phyloP scores from a whole-genome alignment of 345 rosid species.

The Euphorbia tirucalli region DNA sequence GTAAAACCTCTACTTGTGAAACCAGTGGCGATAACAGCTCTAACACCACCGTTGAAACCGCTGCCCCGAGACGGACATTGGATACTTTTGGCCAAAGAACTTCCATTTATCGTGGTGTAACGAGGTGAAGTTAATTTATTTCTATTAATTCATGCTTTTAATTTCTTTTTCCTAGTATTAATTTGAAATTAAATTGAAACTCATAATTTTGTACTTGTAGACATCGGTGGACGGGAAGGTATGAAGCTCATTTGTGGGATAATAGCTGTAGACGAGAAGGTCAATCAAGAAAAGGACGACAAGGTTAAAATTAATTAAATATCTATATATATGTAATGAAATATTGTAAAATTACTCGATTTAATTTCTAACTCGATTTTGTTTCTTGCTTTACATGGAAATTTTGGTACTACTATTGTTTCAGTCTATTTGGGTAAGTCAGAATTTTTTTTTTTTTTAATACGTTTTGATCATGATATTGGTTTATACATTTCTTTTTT shows the following conservation, averaged over 20 bases:
- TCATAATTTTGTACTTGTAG: slow-evolving; percentile 35
- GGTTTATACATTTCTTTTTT: too few species aligned
- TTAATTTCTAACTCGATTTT: too few species aligned
- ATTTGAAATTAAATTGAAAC: too few species aligned
- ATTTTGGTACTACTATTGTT: slow-evolving; percentile 17
- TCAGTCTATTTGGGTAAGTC: slow-evolving; percentile 88
- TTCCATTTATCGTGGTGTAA: slow-evolving; percentile 95
- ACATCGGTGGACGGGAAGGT: slow-evolving; percentile 99
- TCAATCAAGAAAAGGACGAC: slow-evolving; percentile 98
- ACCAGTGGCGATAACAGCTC: slow-evolving; percentile 60
- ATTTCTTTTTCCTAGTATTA: neutral
- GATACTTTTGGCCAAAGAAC: slow-evolving; percentile 98
- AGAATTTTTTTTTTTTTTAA: too few species aligned
- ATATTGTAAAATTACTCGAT: too few species aligned
- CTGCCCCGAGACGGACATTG: slow-evolving; percentile 76
- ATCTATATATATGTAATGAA: too few species aligned
- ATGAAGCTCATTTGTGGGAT: slow-evolving; percentile 99
- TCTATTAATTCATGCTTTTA: neutral
- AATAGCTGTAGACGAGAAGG: slow-evolving; percentile 99
- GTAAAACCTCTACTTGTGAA: slow-evolving; percentile 57
- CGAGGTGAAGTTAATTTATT: slow-evolving; percentile 59
- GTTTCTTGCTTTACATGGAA: too few species aligned
- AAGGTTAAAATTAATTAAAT: slow-evolving; percentile 56
- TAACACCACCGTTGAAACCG: slow-evolving; percentile 47
- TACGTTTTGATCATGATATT: too few species aligned